Percentiles rank a stretch among this genome's conserved stretches.
These are phyloP conservation scores for Cucumis sativus DNA, from an alignment of 306 rosid species.

Conservation along the genomic window Cucumber_9930_V3 NC_026655.2:2556501-2557000, in stretches of 20 bases:
- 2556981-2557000: background rate
- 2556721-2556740: background rate
- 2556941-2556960: background rate
- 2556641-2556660: constrained; percentile 44
- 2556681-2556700: constrained; percentile 27
- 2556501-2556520: background rate
- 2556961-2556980: background rate
- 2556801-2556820: background rate
- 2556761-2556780: background rate
- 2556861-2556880: no score
- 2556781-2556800: background rate
- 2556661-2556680: constrained; percentile 45
- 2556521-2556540: background rate
- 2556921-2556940: background rate
- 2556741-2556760: background rate
- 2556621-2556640: constrained; percentile 82
- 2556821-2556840: background rate
- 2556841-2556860: no score
- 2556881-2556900: no score
- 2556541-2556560: background rate
- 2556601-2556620: constrained; percentile 76
- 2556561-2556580: constrained; percentile 24
- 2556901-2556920: background rate
- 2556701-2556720: background rate
- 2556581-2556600: constrained; percentile 72